phyloP scores from a whole-genome alignment of 441 rosid species.

The Adansonia grandidieri region DNA sequence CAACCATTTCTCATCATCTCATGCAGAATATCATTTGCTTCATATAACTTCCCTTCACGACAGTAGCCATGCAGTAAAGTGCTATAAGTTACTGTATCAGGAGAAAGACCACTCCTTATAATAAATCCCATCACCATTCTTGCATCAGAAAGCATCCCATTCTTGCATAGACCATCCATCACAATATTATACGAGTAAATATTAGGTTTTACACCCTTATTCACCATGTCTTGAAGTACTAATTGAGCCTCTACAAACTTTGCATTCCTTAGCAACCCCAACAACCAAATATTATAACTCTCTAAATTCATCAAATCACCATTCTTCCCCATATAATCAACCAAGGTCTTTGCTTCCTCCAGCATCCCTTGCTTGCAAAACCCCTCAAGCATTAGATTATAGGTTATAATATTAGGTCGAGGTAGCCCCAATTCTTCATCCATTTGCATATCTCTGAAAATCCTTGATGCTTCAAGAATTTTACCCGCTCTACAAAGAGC shows the following conservation, averaged over 20 bases:
- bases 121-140: conserved; percentile 59
- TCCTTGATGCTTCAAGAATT: conserved; percentile 82
- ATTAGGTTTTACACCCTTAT: conserved; percentile 59
- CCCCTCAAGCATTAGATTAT: conserved; percentile 85
- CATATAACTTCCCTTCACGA: conserved; percentile 56
- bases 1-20: conserved; percentile 74
- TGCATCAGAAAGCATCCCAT: conserved; percentile 80
- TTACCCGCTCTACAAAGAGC: conserved; percentile 78
- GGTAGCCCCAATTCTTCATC: conserved; percentile 82
- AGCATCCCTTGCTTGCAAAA: conserved; percentile 82
- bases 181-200: conserved; percentile 75
- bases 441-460: conserved; percentile 88
- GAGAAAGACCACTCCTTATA: conserved; percentile 61
- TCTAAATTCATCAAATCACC: conserved; percentile 52
- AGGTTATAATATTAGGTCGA: conserved; percentile 68
- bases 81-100: conserved; percentile 77
- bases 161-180: conserved; percentile 83
- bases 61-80: conserved; percentile 82
- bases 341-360: conserved; percentile 76
- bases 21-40: conserved; percentile 66
- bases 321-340: conserved; percentile 59
- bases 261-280: conserved; percentile 71
- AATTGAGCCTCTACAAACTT: conserved; percentile 70
- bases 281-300: conserved; percentile 83
- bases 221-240: conserved; percentile 69